Percentiles rank a stretch among this genome's conserved stretches.
These are phyloP conservation scores for Drechslerella coelobrocha DNA, from an alignment of 2,329 filamentous ascomycete genomes.

Conservation along the genomic window DNA sequence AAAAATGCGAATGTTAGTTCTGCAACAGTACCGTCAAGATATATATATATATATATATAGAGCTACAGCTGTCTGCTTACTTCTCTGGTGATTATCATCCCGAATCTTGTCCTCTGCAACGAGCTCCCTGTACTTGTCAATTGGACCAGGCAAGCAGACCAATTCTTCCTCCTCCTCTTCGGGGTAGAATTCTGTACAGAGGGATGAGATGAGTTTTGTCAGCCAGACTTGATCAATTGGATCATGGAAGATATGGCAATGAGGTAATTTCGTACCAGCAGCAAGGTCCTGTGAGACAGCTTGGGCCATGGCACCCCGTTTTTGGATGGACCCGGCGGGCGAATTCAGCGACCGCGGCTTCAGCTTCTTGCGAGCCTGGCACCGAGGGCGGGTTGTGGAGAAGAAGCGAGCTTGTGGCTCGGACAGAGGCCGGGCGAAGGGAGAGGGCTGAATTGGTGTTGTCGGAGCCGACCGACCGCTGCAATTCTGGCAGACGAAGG, in stretches of 20 bases:
- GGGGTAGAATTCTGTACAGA: conserved; percentile 32
- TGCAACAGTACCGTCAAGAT: conserved; percentile 4
- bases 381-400: conserved; percentile 17
- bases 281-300: conserved; percentile 36
- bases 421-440: too few species aligned
- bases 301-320: conserved; percentile 42
- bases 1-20: conserved; percentile 41
- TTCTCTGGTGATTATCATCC: conserved; percentile 90
- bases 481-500: background rate
- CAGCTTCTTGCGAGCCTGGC: conserved; percentile 39
- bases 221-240: too few species aligned
- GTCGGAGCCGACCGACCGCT: too few species aligned
- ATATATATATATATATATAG: background rate
- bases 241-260: background rate
- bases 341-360: conserved; percentile 17
- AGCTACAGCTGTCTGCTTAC: too few species aligned
- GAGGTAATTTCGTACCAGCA: conserved; percentile 22
- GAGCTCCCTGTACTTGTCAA: conserved; percentile 85
- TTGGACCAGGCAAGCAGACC: conserved; percentile 66
- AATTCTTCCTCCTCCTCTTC: conserved; percentile 16
- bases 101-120: conserved; percentile 76
- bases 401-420: conserved; percentile 10
- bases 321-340: conserved; percentile 39
- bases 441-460: too few species aligned
- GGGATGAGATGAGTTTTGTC: too few species aligned